Evolutionary conservation across 768 basidiomycete species (phyloP).

Genomic region (Galerina marginata): DNA sequence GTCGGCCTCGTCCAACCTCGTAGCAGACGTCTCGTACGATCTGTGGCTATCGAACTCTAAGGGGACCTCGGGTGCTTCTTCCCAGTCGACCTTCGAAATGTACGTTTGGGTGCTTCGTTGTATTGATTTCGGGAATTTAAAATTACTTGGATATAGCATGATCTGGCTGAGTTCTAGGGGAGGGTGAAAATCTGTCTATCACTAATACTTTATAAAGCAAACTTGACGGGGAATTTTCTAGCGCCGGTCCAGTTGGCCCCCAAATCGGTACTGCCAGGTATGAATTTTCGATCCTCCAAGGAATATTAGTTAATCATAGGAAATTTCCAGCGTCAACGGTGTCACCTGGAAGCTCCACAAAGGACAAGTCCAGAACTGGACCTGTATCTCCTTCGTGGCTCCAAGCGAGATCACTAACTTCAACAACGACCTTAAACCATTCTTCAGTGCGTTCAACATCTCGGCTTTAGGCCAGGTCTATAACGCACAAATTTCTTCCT

Average conservation of each 20-base stretch:
- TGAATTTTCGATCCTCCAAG: neutral
- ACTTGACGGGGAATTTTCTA: conserved; percentile 5
- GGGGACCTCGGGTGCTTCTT: conserved; percentile 31
- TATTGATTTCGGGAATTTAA: neutral
- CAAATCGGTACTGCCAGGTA: conserved; percentile 36
- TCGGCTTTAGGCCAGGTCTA: no score
- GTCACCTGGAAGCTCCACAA: conserved; percentile 38
- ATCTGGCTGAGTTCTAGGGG: conserved; percentile 40
- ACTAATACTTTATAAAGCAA: neutral
- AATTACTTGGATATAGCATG: conserved; percentile 29
- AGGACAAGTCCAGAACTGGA: conserved; percentile 38
- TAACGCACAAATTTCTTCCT: neutral
- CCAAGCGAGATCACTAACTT: conserved; percentile 39
- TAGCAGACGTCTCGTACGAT: conserved; percentile 42
- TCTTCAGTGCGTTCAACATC: conserved; percentile 30
- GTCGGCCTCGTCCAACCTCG: conserved; percentile 34
- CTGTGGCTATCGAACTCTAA: conserved; percentile 37
- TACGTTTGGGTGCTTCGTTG: conserved; percentile 15
- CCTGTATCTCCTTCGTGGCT: conserved; percentile 40
- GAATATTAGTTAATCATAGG: neutral
- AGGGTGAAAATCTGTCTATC: conserved; percentile 26
- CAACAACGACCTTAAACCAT: conserved; percentile 38
- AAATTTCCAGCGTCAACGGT: conserved; percentile 22
- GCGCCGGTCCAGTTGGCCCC: conserved; percentile 39
- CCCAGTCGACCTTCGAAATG: conserved; percentile 37